Conservation (phyloP, 1,284 basidiomycete genomes). For the Boletellus dicymbophilus region DNA sequence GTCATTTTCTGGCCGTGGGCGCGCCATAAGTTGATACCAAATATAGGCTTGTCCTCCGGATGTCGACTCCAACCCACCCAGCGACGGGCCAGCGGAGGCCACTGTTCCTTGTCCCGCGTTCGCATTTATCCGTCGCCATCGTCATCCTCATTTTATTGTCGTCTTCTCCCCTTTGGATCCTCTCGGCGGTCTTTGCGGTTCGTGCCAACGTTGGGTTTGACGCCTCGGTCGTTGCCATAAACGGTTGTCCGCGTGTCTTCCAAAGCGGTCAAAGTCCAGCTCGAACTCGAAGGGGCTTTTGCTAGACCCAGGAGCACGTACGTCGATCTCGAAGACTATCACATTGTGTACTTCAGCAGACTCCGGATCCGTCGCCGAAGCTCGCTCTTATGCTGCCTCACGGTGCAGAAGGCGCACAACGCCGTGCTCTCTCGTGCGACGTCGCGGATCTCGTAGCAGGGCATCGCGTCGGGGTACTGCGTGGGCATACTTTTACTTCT, state of each 20-base stretch:
- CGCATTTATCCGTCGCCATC: no score
- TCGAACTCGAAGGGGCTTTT: slow-evolving; percentile 33
- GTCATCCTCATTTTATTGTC: slow-evolving; percentile 78
- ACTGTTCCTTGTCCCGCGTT: slow-evolving; percentile 76
- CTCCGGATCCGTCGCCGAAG: slow-evolving; percentile 14
- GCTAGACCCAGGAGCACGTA: slow-evolving; percentile 19
- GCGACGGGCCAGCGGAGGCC: slow-evolving; percentile 78
- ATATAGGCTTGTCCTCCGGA: slow-evolving; percentile 88
- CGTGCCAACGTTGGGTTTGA: slow-evolving; percentile 83
- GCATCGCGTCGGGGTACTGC: slow-evolving; percentile 82
- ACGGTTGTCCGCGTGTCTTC: slow-evolving; percentile 76
- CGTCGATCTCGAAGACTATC: slow-evolving; percentile 23
- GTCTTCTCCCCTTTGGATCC: slow-evolving; percentile 61
- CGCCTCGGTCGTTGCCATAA: slow-evolving; percentile 84
- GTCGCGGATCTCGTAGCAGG: slow-evolving; percentile 78
- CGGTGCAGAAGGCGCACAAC: slow-evolving; percentile 39
- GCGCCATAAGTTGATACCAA: no score
- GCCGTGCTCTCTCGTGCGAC: no score
- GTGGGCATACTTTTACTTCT: slow-evolving; percentile 74
- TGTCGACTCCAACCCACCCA: no score
- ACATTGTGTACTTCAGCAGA: slow-evolving; percentile 12
- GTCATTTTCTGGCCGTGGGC: no score
- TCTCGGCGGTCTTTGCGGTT: slow-evolving; percentile 65
- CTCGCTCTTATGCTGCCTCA: slow-evolving; percentile 33
- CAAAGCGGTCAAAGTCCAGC: slow-evolving; percentile 52